Conservation (phyloP, 345 rosid species). For the Bruguiera sexangula region DNA sequence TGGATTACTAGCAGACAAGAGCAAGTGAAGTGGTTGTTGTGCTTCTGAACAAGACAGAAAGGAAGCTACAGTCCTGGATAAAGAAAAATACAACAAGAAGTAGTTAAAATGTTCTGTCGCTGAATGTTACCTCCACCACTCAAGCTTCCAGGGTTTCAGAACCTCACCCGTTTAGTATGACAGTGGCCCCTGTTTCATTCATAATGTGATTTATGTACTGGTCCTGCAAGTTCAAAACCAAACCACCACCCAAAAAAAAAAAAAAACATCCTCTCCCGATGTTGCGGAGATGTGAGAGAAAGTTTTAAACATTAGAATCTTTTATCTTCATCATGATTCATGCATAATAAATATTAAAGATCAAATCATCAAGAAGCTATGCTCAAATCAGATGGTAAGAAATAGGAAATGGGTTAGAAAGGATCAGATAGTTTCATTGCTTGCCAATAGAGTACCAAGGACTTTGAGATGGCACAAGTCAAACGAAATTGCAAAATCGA, state of each 20-base stretch:
- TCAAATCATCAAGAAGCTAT: constrained; percentile 1
- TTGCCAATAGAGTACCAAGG: too few relatives aligned
- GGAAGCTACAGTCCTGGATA: neutral
- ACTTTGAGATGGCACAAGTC: too few relatives aligned
- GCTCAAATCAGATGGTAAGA: constrained; percentile 7
- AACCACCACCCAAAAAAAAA: constrained; percentile 76
- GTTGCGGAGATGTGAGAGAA: constrained; percentile 89
- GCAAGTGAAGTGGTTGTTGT: constrained; percentile 70
- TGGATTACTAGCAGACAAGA: constrained; percentile 61
- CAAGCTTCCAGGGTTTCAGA: constrained; percentile 34
- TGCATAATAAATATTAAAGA: constrained; percentile 26
- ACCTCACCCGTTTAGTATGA: constrained; percentile 67
- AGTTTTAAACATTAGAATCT: constrained; percentile 90
- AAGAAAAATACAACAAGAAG: neutral
- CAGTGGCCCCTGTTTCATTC: constrained; percentile 98
- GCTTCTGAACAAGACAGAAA: constrained; percentile 43
- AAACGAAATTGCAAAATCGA: too few relatives aligned
- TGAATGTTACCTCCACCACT: constrained; percentile 21
- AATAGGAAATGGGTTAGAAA: neutral
- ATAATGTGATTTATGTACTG: constrained; percentile 98
- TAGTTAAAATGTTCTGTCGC: constrained; percentile 19
- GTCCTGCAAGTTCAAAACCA: constrained; percentile 80
- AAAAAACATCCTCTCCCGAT: constrained; percentile 77
- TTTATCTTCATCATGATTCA: constrained; percentile 36
- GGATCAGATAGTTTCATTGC: too few relatives aligned